phyloP scores from a whole-genome alignment of 169 alveolate genomes.

The Perkinsus chesapeaki region DNA sequence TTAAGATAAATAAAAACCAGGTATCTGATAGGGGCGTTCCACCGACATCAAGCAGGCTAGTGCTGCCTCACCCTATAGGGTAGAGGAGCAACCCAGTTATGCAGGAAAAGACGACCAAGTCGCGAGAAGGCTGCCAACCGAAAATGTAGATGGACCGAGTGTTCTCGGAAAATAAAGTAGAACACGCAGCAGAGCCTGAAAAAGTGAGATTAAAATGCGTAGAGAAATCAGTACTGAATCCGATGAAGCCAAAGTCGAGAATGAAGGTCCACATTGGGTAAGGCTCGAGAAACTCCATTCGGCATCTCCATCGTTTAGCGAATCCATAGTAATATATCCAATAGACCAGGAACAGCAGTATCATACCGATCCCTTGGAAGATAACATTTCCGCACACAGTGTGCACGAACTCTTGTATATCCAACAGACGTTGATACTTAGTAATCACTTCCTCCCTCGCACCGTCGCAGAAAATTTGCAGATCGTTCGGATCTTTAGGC shows the following conservation, averaged over 20 bases:
- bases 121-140: neutral
- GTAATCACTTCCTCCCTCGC: neutral
- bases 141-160: neutral
- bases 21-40: neutral
- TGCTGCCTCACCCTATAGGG: neutral
- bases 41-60: neutral
- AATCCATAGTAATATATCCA: neutral
- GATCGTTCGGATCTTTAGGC: neutral
- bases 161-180: neutral
- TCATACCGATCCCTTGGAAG: neutral
- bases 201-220: neutral
- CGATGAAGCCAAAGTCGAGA: neutral
- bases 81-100: neutral
- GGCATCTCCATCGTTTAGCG: neutral
- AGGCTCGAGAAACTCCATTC: neutral
- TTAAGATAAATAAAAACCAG: neutral
- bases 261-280: neutral
- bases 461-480: neutral
- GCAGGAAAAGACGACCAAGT: neutral
- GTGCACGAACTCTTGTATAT: neutral
- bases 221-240: neutral
- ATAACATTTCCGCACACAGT: neutral
- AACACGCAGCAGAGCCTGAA: neutral
- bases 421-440: neutral
- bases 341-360: neutral